A percentile compares a stretch with the other conserved stretches of the same genome.
Evolutionary conservation across 352 stramenopile genomes (phyloP).

Genomic region (Phytophthora quininea): DNA sequence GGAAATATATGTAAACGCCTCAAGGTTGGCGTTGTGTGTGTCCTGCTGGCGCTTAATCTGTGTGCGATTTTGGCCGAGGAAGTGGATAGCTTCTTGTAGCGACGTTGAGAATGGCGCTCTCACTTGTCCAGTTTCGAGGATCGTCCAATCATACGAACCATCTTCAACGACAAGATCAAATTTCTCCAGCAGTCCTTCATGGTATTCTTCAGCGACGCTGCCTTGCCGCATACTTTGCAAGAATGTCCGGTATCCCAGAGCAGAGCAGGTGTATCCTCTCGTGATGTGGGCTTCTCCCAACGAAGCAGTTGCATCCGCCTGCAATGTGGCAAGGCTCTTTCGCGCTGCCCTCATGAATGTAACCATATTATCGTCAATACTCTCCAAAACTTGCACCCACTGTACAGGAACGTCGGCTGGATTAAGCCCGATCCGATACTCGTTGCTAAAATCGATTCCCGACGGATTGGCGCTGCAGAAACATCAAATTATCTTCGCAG

Average conservation of each 20-base stretch:
- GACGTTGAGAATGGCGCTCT: slow-evolving; percentile 41
- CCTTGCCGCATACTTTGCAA: slow-evolving; percentile 44
- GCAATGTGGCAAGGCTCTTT: slow-evolving; percentile 35
- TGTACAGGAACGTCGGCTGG: slow-evolving; percentile 67
- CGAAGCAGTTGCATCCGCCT: slow-evolving; percentile 42
- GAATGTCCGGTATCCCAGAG: slow-evolving; percentile 58
- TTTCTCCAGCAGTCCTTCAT: slow-evolving; percentile 40
- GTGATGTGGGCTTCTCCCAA: slow-evolving; percentile 40
- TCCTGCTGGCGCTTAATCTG: slow-evolving; percentile 35
- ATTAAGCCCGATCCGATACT: slow-evolving; percentile 63
- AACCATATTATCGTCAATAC: slow-evolving; percentile 54
- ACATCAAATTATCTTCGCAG: background rate
- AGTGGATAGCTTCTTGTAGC: slow-evolving; percentile 29
- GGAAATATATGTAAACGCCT: slow-evolving; percentile 43
- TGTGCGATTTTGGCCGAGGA: slow-evolving; percentile 29
- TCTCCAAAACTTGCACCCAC: slow-evolving; percentile 68
- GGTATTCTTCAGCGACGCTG: background rate
- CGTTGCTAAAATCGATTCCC: slow-evolving; percentile 62
- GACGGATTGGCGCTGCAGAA: slow-evolving; percentile 45
- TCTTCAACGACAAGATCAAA: slow-evolving; percentile 57
- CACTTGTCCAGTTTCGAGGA: slow-evolving; percentile 51
- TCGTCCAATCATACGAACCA: slow-evolving; percentile 33
- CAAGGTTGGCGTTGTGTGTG: slow-evolving; percentile 32
- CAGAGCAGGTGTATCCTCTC: slow-evolving; percentile 56
- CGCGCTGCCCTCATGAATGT: slow-evolving; percentile 49